phyloP scores from a whole-genome alignment of 805 yeast species.

The Isabelozyma gotoi region DNA sequence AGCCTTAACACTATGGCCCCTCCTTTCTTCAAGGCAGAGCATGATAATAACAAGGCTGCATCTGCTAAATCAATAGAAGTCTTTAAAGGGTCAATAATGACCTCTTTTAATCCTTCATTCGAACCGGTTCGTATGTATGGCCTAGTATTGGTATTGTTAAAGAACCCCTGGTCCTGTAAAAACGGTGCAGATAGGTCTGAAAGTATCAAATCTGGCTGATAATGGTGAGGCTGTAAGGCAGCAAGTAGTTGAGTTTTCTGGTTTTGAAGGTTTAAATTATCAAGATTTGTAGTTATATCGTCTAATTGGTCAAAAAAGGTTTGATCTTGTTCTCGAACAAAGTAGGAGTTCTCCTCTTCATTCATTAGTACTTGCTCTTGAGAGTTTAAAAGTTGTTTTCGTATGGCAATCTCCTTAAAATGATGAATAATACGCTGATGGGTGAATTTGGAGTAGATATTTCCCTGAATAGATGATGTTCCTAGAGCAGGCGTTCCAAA shows the following conservation, averaged over 20 bases:
- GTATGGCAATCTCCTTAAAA: slow-evolving; percentile 26
- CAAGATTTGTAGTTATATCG: background rate
- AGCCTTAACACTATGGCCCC: slow-evolving; percentile 35
- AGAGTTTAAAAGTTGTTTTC: slow-evolving; percentile 3
- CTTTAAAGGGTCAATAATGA: slow-evolving; percentile 22
- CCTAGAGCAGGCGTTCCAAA: slow-evolving; percentile 81
- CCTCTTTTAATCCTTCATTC: slow-evolving; percentile 24
- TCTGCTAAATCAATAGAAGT: slow-evolving; percentile 40
- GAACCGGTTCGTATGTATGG: slow-evolving; percentile 31
- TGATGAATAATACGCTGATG: slow-evolving; percentile 22
- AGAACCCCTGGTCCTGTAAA: slow-evolving; percentile 36
- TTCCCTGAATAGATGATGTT: slow-evolving; percentile 80
- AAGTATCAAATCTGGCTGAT: slow-evolving; percentile 34
- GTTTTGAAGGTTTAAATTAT: slow-evolving; percentile 1
- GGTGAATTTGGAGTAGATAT: slow-evolving; percentile 60
- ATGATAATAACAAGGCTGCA: slow-evolving; percentile 32
- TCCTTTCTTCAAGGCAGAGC: slow-evolving; percentile 23
- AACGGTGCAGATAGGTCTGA: slow-evolving; percentile 37
- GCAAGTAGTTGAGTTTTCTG: background rate
- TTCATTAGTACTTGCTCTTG: background rate
- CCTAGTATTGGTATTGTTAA: slow-evolving; percentile 32
- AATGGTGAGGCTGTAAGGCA: slow-evolving; percentile 9
- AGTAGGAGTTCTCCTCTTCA: slow-evolving; percentile 20
- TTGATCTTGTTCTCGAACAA: slow-evolving; percentile 25
- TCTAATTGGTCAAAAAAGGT: slow-evolving; percentile 13